Evolutionary conservation across 2,329 filamentous ascomycete species (phyloP).

Genomic region (Pseudogymnoascus sp.): DNA sequence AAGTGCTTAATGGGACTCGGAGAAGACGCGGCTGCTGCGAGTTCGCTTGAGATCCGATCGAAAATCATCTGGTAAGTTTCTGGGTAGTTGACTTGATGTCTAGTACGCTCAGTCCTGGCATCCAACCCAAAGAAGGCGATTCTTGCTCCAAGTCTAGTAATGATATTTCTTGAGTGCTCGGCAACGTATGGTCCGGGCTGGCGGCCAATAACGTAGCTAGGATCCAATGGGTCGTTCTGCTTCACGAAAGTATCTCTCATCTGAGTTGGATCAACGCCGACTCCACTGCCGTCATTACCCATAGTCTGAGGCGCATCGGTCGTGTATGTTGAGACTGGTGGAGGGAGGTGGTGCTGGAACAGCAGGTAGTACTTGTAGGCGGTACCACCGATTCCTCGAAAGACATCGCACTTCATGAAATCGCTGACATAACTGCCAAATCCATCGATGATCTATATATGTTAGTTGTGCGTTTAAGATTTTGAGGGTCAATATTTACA

Average conservation of each 20-base stretch:
- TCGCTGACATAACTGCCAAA: constrained; percentile 90
- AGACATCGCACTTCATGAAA: constrained; percentile 89
- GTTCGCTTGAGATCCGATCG: constrained; percentile 63
- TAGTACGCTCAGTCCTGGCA: constrained; percentile 87
- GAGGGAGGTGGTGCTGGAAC: constrained; percentile 89
- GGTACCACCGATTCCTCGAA: constrained; percentile 81
- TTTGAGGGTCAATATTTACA: constrained; percentile 47
- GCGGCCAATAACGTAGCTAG: constrained; percentile 58
- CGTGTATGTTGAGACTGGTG: constrained; percentile 78
- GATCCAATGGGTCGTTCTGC: constrained; percentile 49
- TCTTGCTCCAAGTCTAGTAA: constrained; percentile 71
- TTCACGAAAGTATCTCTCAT: constrained; percentile 67
- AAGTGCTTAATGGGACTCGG: constrained; percentile 81
- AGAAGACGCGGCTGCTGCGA: constrained; percentile 55
- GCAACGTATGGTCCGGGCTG: constrained; percentile 75
- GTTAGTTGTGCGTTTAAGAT: constrained; percentile 29
- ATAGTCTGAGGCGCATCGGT: constrained; percentile 55
- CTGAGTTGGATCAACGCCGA: constrained; percentile 60
- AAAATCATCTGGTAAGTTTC: constrained; percentile 85
- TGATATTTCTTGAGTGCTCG: constrained; percentile 79
- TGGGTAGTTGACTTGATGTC: constrained; percentile 90
- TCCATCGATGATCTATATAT: constrained; percentile 65
- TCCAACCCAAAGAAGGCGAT: constrained; percentile 85
- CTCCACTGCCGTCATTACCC: constrained; percentile 48
- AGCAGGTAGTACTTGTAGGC: constrained; percentile 98